Evolutionary conservation across 257 asterid species (phyloP), one percentile per base, ranked within the genome.

Genomic region (Schizonepeta tenuifolia): DNA sequence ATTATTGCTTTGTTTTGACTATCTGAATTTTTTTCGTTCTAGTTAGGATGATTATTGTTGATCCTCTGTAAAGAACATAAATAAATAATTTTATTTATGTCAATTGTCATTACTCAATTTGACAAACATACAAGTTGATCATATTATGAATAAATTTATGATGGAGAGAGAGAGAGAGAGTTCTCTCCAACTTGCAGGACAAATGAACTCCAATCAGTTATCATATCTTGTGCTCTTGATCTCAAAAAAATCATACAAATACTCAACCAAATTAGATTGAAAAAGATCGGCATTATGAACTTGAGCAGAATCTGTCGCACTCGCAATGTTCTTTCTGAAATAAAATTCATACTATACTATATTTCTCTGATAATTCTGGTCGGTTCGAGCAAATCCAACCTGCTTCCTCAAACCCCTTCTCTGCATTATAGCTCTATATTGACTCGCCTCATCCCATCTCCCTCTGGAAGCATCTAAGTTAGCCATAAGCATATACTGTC

Each of bases 401-500:
- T 75, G 78, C 78, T 89, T 87, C 68, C 36, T 83, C 74, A 80
- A 40, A 43, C 90, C 87, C 60, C 73, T 83, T 69, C 4, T 71
- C 82, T 71, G 66, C 87, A 87, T 79, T 67, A 72, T 21, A 65
- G 71, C 73, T 75, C 90, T 84, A 67, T 79, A 67, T 28, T 80
- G 70, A 74, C 77, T 50, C 8, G 82, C 85, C 70, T 79, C 77
- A 22, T 73, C 76, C 96, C 91, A 85, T 69, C 78, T 74, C 51
- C 86, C 86, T 63, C 67, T 77, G 44, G 73, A 79, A 62, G 85
- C 89, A 81, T 75, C 72, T 17, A 84, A 65, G 51, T 84, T 86
- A 9, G 92, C 75, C 77, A 87, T 65, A 51, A 87, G 87, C 78
- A 77, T 77, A 64, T 84, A 87, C 4, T 83, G 78, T 60, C 83